Evolutionary conservation across 177 flowering plant genomes (phyloP), one percentile per base, ranked within the genome.

Genomic region (Telopea speciosissima): DNA sequence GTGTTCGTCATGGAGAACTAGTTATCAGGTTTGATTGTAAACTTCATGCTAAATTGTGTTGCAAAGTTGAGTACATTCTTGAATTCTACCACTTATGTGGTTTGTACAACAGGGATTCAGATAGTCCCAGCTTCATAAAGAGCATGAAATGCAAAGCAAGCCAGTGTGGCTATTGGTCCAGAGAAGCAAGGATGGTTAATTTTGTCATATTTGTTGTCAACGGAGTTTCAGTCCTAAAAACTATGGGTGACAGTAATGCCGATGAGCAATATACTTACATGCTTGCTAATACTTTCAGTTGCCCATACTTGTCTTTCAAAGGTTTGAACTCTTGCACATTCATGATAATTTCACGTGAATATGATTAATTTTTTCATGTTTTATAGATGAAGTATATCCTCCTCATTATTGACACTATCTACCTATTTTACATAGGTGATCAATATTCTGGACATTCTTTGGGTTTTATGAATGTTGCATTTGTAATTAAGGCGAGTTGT

Each of bases 121-220:
- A 90, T 71, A 52, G 73, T 78, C 23, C 73, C 33, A 58, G 49
- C 68, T 66, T 82, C 36, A 81, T 73, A 66, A 75, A 33, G 58
- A 75, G 65, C 33, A 49, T 88, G 76, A 77, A 69, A 74, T 73
- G 66, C 68, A 88, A 81, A 80, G 83, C 81, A 68, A 81, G 77
- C 22, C 66, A 71, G 54, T 54, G 24, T 66, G 44, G 72, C 26
- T 66, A 28, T 26, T 70, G 7, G 33, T 67, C 76, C 58, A 60
- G 72, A 31, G 63, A 69, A 74, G 69, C n/a, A 69, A 86, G 87
- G 78, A 83, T 26, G 81, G 83, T 93, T 66, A 85, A 85, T 77
- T 91, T 81, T 76, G 93, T 89, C 58, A 87, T 93, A 68, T 88
- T 86, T 78, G 98, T 90, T 69, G 88, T 93, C 24, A 82, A 87